Conservation (phyloP, 352 stramenopile species). For the Phytophthora fragariaefolia region DNA sequence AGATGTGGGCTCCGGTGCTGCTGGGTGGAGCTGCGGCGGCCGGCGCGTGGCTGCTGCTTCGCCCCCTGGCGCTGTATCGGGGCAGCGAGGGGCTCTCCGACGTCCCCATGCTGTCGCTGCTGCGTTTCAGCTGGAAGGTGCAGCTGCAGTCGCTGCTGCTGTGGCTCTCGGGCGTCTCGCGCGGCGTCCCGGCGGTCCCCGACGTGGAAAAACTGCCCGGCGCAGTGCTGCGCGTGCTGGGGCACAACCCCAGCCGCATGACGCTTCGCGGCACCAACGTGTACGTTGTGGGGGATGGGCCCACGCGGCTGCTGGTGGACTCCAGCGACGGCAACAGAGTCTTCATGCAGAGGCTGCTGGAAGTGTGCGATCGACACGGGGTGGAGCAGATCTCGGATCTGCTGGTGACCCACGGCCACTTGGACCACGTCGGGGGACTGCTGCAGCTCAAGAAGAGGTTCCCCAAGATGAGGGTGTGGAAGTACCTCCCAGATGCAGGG, state of each 20-base stretch:
- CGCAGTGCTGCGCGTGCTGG: conserved; percentile 75
- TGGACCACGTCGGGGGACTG: conserved; percentile 90
- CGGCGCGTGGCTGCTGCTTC: conserved; percentile 20
- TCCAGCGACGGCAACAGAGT: conserved; percentile 71
- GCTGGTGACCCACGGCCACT: conserved; percentile 90
- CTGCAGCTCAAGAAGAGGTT: conserved; percentile 61
- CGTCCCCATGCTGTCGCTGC: conserved; percentile 42
- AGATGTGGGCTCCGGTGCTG: conserved; percentile 28
- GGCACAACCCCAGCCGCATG: conserved; percentile 88
- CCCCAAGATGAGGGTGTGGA: conserved; percentile 68
- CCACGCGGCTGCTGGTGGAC: conserved; percentile 76
- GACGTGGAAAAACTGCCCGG: conserved; percentile 52
- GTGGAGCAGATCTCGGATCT: conserved; percentile 74
- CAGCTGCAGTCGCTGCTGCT: conserved; percentile 54
- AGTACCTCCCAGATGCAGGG: conserved; percentile 50
- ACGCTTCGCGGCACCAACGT: conserved; percentile 92
- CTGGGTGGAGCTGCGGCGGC: not conserved
- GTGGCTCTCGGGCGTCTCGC: conserved; percentile 50
- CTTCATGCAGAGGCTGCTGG: conserved; percentile 57
- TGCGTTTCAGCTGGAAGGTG: conserved; percentile 57
- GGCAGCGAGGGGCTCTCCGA: conserved; percentile 7
- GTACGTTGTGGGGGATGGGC: conserved; percentile 84
- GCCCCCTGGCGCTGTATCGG: conserved; percentile 21
- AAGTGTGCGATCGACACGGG: conserved; percentile 45
- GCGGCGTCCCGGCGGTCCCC: conserved; percentile 44